Evolutionary conservation across 2,329 filamentous ascomycete genomes (phyloP), one percentile per base, ranked within the genome.

Genomic region (Fragosphaeria purpurea): DNA sequence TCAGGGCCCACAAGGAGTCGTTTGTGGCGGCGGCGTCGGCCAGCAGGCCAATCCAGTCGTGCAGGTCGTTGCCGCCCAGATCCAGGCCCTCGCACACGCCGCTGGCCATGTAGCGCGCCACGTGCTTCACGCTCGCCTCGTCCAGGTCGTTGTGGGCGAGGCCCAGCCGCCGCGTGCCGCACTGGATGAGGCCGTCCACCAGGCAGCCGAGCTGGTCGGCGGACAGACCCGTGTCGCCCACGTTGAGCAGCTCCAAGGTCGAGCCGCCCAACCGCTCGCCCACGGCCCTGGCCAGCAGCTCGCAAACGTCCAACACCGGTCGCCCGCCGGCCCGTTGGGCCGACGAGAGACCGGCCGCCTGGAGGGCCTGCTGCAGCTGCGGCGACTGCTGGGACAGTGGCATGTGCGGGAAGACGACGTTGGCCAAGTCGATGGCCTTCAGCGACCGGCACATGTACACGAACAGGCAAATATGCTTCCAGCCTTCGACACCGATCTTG

Each of bases 381-480:
- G 37, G 7, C 30, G 32, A n/a, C 45, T 41, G 6, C 46, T 49
- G 9, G 44, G 30, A 11, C 46, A 44, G 48, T 1, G 58, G 53
- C 12, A 59, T 54, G 6, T 56, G 60, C 1, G 88, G 89, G 56
- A 97, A 91, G 3, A 80, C 78, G 52, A 95, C 83, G 60, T 87
- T 85, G 1, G 90, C 95, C 33, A 97, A 65, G 64, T 98, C 93
- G 31, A 97, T 77, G 6, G 79, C 85, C 64, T 89, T 90, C 50
- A 98, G 73, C 1, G 89, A 89, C 55, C 82, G 83, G 59, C 88
- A 95, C 72, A 96, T 83, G 67, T 95, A 88, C 48, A 95, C 75
- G 63, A 97, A 98, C 6, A 95, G 72, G 41, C 85, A 85, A 51
- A 97, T 82, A 62, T 97, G 82, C 60, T 85, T 89, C 93, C 93